These are phyloP conservation scores for Tylopilus felleus DNA, from an alignment of 768 basidiomycete species.

Conservation along the genomic window DNA sequence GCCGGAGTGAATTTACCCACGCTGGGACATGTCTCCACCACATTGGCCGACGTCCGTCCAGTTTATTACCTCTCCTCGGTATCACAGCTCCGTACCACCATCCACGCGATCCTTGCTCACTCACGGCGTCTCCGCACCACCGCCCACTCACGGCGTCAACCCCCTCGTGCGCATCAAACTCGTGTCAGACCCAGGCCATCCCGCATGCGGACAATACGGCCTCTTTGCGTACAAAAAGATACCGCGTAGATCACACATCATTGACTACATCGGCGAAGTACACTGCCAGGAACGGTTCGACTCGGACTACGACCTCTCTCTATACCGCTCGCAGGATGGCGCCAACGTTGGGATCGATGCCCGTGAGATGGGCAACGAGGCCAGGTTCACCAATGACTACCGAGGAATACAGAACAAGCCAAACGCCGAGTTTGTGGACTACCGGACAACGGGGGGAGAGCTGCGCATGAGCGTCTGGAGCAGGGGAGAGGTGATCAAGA, in stretches of 20 bases:
- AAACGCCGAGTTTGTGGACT: constrained; percentile 69
- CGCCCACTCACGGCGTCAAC: constrained; percentile 10
- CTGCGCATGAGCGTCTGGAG: constrained; percentile 79
- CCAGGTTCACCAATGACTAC: constrained; percentile 89
- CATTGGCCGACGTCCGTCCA: constrained; percentile 54
- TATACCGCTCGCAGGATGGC: constrained; percentile 57
- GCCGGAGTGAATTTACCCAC: constrained; percentile 29
- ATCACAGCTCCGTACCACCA: constrained; percentile 56
- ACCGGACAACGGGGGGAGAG: constrained; percentile 51
- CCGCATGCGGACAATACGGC: constrained; percentile 74
- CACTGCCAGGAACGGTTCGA: constrained; percentile 70
- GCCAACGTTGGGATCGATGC: constrained; percentile 79
- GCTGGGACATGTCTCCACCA: constrained; percentile 15
- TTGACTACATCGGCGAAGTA: constrained; percentile 83
- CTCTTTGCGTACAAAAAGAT: constrained; percentile 78
- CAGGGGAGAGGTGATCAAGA: constrained; percentile 53
- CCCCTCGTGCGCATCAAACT: constrained; percentile 51
- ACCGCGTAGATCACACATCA: constrained; percentile 57
- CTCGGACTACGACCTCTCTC: constrained; percentile 87
- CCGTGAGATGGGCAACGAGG: constrained; percentile 73
- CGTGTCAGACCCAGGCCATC: constrained; percentile 59
- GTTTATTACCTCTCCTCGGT: constrained; percentile 51
- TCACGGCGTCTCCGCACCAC: constrained; percentile 12
- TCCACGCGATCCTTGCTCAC: constrained; percentile 39
- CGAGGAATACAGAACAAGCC: constrained; percentile 68